phyloP scores from a whole-genome alignment of 306 rosid species.

The Cucumis melo region DNA sequence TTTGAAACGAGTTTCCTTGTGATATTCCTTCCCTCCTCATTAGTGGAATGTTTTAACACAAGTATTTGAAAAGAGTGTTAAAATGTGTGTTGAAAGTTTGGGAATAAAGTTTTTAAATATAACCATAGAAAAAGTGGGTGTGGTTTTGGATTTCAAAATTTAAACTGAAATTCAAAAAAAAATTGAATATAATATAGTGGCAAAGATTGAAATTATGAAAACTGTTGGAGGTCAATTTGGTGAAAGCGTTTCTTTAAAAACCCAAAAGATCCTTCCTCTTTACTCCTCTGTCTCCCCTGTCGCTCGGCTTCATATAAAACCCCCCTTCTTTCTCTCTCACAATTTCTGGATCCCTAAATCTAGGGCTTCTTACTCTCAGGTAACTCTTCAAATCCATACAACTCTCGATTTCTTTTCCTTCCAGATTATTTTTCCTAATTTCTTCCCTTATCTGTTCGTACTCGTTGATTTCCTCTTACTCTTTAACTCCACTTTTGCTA shows the following conservation, averaged over 20 bases:
- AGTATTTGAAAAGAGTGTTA: no score
- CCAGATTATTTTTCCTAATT: not conserved
- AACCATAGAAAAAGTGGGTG: not conserved
- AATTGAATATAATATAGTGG: not conserved
- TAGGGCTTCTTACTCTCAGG: slow-evolving; percentile 30
- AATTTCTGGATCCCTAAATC: slow-evolving; percentile 61
- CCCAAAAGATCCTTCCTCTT: not conserved
- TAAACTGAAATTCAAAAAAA: not conserved
- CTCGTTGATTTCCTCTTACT: not conserved
- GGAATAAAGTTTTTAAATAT: no score
- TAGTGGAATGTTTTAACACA: no score
- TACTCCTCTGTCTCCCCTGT: slow-evolving; percentile 14
- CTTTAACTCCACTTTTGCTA: slow-evolving; percentile 1
- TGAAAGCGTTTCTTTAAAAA: not conserved
- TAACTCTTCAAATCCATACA: slow-evolving; percentile 6
- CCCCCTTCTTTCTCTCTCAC: slow-evolving; percentile 6
- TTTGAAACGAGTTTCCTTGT: no score
- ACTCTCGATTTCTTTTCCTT: slow-evolving; percentile 7
- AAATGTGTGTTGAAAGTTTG: no score
- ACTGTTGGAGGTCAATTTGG: slow-evolving; percentile 10
- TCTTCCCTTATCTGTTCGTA: not conserved
- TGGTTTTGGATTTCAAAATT: not conserved
- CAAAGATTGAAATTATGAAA: not conserved
- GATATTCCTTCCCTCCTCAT: no score
- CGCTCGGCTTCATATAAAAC: slow-evolving; percentile 36